Evolutionary conservation across 345 rosid genomes (phyloP).

Genomic region (Syzygium jambos): DNA sequence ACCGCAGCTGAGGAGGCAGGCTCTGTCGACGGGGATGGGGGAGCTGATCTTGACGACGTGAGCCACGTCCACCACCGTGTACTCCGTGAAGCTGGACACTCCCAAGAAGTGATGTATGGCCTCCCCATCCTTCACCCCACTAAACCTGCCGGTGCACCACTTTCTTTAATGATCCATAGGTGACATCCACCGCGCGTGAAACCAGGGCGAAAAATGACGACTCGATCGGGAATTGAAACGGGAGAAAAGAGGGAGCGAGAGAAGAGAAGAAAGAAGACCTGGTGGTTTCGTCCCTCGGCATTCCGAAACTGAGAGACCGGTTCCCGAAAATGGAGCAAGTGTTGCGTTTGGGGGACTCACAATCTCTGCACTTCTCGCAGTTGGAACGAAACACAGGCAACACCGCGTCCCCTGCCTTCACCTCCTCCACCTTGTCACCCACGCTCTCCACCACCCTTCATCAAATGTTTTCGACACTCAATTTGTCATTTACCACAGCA

Average conservation of each 20-base stretch:
- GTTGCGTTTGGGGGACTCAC: constrained; percentile 50
- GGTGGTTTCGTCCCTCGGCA: constrained; percentile 27
- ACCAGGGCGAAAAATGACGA: no score
- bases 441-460: constrained; percentile 71
- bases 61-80: constrained; percentile 55
- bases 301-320: fast-evolving
- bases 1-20: constrained; percentile 58
- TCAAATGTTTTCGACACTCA: neutral
- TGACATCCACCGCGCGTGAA: no score
- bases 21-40: constrained; percentile 32
- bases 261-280: no score
- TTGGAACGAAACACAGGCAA: constrained; percentile 44
- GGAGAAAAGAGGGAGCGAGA: no score
- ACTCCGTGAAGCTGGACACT: constrained; percentile 67
- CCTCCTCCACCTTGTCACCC: constrained; percentile 49
- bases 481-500: neutral
- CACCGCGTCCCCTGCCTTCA: constrained; percentile 47
- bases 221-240: no score
- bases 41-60: constrained; percentile 37
- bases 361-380: constrained; percentile 49
- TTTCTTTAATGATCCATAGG: no score
- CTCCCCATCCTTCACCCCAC: constrained; percentile 38
- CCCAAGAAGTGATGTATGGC: constrained; percentile 29
- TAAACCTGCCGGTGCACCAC: constrained; percentile 23
- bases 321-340: constrained; percentile 20